Conservation (phyloP, 2,329 filamentous ascomycete genomes). For the Cladophialophora immunda region DNA sequence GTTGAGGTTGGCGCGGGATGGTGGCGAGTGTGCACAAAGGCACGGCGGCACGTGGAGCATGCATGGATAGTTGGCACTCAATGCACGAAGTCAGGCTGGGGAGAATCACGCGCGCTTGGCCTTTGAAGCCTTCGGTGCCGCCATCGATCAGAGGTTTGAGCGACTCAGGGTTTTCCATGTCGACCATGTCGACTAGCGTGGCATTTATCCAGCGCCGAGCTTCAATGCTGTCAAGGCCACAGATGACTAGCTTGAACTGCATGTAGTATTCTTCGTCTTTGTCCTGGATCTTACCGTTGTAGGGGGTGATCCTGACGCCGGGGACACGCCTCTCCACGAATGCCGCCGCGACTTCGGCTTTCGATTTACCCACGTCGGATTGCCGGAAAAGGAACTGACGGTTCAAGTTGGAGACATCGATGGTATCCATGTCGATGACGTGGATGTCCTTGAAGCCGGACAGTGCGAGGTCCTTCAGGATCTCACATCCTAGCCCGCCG, state of each 20-base stretch:
- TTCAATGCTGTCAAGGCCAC: conserved; percentile 95
- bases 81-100: conserved; percentile 95
- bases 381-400: conserved; percentile 96
- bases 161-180: conserved; percentile 80
- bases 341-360: conserved; percentile 89
- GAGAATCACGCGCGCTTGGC: conserved; percentile 89
- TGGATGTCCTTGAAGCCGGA: conserved; percentile 97
- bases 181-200: conserved; percentile 88
- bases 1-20: conserved; percentile 94
- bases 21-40: conserved; percentile 95
- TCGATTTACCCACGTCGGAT: conserved; percentile 88
- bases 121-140: conserved; percentile 98
- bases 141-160: conserved; percentile 96
- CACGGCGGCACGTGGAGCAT: conserved; percentile 94
- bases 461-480: conserved; percentile 92
- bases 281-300: conserved; percentile 95
- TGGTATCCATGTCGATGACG: conserved; percentile 99
- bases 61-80: conserved; percentile 98
- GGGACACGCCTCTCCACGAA: conserved; percentile 92
- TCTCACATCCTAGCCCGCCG: conserved; percentile 93
- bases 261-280: conserved; percentile 96
- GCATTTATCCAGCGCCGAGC: conserved; percentile 99
- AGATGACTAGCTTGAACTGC: conserved; percentile 93
- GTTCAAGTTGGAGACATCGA: conserved; percentile 98
- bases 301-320: conserved; percentile 90